A percentile compares a stretch with the other conserved stretches of the same genome.
phyloP scores from a whole-genome alignment of 2,329 filamentous ascomycete genomes.

The Bipolaris bicolor region DNA sequence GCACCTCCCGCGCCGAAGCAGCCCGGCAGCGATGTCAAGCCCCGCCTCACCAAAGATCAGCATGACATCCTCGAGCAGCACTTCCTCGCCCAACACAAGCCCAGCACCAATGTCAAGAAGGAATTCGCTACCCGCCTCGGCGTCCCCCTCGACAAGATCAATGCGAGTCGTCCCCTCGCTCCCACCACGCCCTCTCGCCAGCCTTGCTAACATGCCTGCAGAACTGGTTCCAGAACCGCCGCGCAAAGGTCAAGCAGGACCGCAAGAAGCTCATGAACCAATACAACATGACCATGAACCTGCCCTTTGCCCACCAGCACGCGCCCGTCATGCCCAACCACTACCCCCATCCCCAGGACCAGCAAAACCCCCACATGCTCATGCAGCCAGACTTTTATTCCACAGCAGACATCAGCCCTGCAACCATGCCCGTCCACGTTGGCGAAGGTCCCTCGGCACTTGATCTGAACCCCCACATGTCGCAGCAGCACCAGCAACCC shows the following conservation, averaged over 20 bases:
- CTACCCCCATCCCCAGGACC: slow-evolving; percentile 26
- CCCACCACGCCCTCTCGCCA: no score
- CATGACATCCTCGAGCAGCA: slow-evolving; percentile 59
- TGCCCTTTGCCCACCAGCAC: slow-evolving; percentile 33
- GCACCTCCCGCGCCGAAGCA: slow-evolving; percentile 29
- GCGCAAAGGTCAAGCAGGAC: slow-evolving; percentile 61
- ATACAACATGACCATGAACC: slow-evolving; percentile 44
- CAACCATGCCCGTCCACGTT: slow-evolving; percentile 41
- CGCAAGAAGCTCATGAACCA: slow-evolving; percentile 54
- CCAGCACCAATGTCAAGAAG: slow-evolving; percentile 58
- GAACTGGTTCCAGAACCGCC: slow-evolving; percentile 62
- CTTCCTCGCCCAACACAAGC: slow-evolving; percentile 57
- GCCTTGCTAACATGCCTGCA: slow-evolving; percentile 44
- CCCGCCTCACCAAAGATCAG: slow-evolving; percentile 60
- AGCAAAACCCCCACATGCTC: slow-evolving; percentile 35
- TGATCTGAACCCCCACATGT: slow-evolving; percentile 39
- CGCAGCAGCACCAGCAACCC: slow-evolving; percentile 35
- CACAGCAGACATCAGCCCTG: slow-evolving; percentile 46
- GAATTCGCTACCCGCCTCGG: slow-evolving; percentile 55
- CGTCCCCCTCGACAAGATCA: slow-evolving; percentile 61
- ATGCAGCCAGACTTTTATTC: slow-evolving; percentile 38
- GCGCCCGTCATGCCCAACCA: slow-evolving; percentile 33
- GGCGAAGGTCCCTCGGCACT: slow-evolving; percentile 41
- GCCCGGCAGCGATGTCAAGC: slow-evolving; percentile 54
- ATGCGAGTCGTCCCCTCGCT: slow-evolving; percentile 48